Evolutionary conservation across 192 early-diverging fungal species (phyloP).

Genomic region (Gonapodya sp.): DNA sequence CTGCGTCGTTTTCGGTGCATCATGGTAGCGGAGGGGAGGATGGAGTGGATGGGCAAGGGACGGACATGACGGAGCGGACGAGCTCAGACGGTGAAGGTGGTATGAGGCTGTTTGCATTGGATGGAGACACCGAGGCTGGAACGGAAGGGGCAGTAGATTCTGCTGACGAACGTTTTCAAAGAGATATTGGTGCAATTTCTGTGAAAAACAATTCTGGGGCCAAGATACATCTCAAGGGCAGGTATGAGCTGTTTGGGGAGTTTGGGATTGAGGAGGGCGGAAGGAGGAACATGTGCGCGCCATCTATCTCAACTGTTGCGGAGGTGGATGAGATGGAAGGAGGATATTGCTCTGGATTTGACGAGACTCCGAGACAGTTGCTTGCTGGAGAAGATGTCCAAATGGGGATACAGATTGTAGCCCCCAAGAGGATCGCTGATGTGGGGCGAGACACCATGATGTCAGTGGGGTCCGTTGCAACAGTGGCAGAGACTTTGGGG

Average conservation of each 20-base stretch:
- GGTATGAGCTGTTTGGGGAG: background rate
- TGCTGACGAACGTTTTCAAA: too few relatives aligned
- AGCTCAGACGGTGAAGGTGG: background rate
- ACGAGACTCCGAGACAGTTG: background rate
- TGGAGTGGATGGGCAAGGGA: background rate
- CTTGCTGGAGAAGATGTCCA: too few relatives aligned
- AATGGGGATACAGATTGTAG: background rate
- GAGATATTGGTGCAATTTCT: background rate
- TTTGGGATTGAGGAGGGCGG: background rate
- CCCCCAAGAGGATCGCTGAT: background rate
- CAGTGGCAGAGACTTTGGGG: background rate
- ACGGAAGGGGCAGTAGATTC: too few relatives aligned
- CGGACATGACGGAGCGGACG: background rate
- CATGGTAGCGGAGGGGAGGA: background rate
- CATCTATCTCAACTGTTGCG: background rate
- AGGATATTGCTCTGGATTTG: background rate
- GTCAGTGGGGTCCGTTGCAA: background rate
- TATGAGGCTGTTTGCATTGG: background rate
- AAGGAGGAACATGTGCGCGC: background rate
- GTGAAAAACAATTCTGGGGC: background rate
- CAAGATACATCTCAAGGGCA: too few relatives aligned
- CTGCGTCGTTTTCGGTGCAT: too few relatives aligned
- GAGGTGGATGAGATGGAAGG: background rate
- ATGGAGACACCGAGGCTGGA: background rate
- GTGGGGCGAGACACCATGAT: background rate